Base-by-base conservation (phyloP, 2,329 filamentous ascomycete species). In the Arachnopeziza araneosa region DNA sequence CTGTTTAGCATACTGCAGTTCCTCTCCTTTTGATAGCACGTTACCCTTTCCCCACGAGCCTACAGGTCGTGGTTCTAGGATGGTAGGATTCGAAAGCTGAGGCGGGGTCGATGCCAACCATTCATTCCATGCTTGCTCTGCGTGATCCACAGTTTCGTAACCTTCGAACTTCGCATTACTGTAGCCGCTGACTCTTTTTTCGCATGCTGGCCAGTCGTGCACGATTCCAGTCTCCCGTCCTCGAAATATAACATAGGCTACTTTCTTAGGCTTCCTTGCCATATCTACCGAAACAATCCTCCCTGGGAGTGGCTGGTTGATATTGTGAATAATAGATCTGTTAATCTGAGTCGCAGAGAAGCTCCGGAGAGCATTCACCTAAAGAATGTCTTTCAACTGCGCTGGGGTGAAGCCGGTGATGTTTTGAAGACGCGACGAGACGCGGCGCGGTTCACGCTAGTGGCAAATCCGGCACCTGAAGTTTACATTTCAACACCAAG, bases 181-280 rank as follows among this genome's bases (percentile, higher is more conserved):
- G 50, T 61, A 68, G 1, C 63, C 62, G 1, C 50, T 17, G 23
- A 65, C 61, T 44, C 67, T 66, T 19, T 30, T 14, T 23, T 67
- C 21, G 24, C 64, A 64, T 56, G 65, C 57, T 12, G 51, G 19
- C 65, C 61, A 63, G 2, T 55, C 48, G 7, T 51, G 1, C 22
- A 60, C 66, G 9, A 69, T 52, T 22, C 67, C 67, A 8, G 62
- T 57, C 7, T 32, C 55, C 49, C 62, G 55, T 8, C 64, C 65
- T 6, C 48, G 54, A 22, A 60, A 63, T 24, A 64, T 57, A 50
- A 63, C 57, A 50, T 62, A 63, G 22, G 60, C 58, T n/a, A 24
- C 49, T 53, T 63, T 61, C 22, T 30, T 54, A 1, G 53, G 22
- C 1, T 53, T 54, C 12, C 17, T 61, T 32, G 26, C 32, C 50